Evolutionary conservation across 345 rosid species (phyloP), one percentile per base, ranked within the genome.

Genomic region (Ricinus communis): DNA sequence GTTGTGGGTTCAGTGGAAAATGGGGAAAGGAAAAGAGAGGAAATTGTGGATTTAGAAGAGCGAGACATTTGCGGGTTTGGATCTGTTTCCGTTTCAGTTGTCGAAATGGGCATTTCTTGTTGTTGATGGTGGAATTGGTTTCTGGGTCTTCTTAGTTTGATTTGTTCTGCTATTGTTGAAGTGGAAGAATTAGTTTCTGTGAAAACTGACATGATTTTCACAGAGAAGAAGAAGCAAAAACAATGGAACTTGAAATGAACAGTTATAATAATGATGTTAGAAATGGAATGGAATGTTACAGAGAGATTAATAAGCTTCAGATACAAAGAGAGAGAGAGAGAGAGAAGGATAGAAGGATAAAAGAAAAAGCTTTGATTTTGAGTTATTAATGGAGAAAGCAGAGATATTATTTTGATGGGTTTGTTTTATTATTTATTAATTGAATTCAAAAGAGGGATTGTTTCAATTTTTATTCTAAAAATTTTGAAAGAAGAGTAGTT

Each of bases 141-240:
- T 72, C 84, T 89, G 78, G 83, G 88, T 77, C 76, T 74, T 71
- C 90, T 86, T 65, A 59, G 79, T 70, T 69, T 78, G 63, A 83
- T 80, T 53, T 82, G 84, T 61, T 88, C 88, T 14, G 80, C 82
- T 19, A 75, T 78, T 21, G 88, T n/a, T 53, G 89, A 66, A 21
- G 65, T 33, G n/a, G n/a, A n/a, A 33, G 38, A 33, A 33, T 33
- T 33, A 33, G 47, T 70, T 70, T 85, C 96, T 74, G 78, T 61
- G 69, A 80, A 59, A 71, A 79, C 46, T 25, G 91, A 84, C 90
- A 88, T 90, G 76, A 75, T 79, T 25, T 66, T 49, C 14, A 22
- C 8, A 66, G 21, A 53, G 47, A 52, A 21, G 47, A 52, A 21
- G 24, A 53, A n/a, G 27, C 36, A 8, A 18, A 21, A 18, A 40